Percentiles rank a stretch among this genome's conserved stretches.
Evolutionary conservation across 805 yeast genomes (phyloP).

Genomic region (Teunomyces atbi): DNA sequence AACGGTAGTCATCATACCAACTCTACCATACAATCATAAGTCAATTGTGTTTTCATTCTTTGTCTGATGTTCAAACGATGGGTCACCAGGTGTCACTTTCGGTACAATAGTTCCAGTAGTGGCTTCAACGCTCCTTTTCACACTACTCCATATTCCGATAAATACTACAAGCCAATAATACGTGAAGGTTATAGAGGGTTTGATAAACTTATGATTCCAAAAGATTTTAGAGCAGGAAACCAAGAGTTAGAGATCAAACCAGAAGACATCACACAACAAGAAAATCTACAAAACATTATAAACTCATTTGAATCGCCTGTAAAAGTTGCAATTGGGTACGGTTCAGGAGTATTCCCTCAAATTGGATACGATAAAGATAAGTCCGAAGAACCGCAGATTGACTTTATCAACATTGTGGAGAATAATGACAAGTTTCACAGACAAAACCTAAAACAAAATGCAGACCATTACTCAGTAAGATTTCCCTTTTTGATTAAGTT

Average conservation of each 20-base stretch:
- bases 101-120: conserved; percentile 9
- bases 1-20: not conserved
- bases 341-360: conserved; percentile 89
- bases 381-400: conserved; percentile 62
- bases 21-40: not conserved
- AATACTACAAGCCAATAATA: conserved; percentile 25
- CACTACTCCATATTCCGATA: conserved; percentile 24
- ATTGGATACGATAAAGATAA: conserved; percentile 33
- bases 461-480: conserved; percentile 69
- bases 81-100: conserved; percentile 5
- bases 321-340: conserved; percentile 85
- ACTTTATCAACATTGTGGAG: conserved; percentile 78
- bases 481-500: conserved; percentile 23
- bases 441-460: conserved; percentile 61
- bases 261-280: conserved; percentile 16
- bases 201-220: conserved; percentile 18
- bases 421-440: conserved; percentile 77
- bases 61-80: conserved; percentile 10
- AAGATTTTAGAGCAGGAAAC: conserved; percentile 12
- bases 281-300: conserved; percentile 48
- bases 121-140: conserved; percentile 5
- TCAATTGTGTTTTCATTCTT: not conserved
- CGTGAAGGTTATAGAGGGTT: conserved; percentile 24
- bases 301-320: conserved; percentile 69
- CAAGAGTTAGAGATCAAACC: conserved; percentile 12